Percentiles rank a stretch among this genome's conserved stretches.
phyloP scores from a whole-genome alignment of 2,329 filamentous ascomycete species.

The Nakataea oryzae region DNA sequence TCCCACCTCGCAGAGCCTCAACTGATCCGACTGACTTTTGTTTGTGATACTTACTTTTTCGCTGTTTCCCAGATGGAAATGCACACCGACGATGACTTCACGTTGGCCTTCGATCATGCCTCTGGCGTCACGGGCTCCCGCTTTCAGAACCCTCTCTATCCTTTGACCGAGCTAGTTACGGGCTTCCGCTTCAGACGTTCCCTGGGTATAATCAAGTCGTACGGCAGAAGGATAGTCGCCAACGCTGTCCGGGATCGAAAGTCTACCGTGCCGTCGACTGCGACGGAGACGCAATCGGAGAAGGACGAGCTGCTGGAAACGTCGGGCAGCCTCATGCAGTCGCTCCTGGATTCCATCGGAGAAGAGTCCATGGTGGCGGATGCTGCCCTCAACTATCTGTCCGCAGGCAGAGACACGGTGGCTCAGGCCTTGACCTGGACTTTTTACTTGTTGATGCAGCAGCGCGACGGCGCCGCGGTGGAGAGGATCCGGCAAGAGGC shows the following conservation, averaged over 20 bases:
- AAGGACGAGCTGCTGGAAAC: constrained; percentile 22
- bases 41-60: neutral
- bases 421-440: constrained; percentile 56
- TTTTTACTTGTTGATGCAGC: constrained; percentile 47
- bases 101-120: constrained; percentile 49
- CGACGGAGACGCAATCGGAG: neutral
- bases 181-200: constrained; percentile 32
- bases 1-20: no score
- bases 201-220: constrained; percentile 34
- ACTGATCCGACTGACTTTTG: neutral
- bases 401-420: constrained; percentile 53
- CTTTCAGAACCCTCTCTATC: constrained; percentile 57
- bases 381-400: constrained; percentile 56
- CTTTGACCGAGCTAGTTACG: constrained; percentile 43
- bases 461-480: constrained; percentile 25
- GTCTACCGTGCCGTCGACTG: neutral
- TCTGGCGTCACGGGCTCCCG: constrained; percentile 49
- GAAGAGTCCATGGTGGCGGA: constrained; percentile 49
- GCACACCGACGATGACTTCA: constrained; percentile 50
- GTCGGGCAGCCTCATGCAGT: constrained; percentile 49
- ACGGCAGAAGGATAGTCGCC: constrained; percentile 46
- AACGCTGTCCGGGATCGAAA: constrained; percentile 36
- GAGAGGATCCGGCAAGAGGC: constrained; percentile 33
- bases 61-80: constrained; percentile 45
- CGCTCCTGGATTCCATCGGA: constrained; percentile 44